A percentile compares a stretch with the other conserved stretches of the same genome.
Evolutionary conservation across 2,329 filamentous ascomycete genomes (phyloP).

Genomic region (Colletotrichum sp.): DNA sequence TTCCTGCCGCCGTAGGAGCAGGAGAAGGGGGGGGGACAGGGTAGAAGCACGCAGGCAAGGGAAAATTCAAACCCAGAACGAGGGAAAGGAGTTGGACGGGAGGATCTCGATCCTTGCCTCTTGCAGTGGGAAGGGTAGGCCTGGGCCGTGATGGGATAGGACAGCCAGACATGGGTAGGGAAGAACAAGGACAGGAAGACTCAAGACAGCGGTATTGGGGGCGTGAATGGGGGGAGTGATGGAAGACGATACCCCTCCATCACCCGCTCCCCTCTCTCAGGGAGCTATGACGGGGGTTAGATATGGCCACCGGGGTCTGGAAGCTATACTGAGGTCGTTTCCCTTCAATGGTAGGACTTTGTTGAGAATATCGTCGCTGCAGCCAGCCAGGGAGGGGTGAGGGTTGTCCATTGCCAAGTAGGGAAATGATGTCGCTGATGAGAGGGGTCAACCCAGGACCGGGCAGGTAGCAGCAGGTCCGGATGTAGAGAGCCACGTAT

Average conservation of each 20-base stretch:
- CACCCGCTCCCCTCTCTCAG: background rate
- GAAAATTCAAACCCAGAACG: background rate
- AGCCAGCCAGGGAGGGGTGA: background rate
- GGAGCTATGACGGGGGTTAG: background rate
- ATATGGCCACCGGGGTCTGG: background rate
- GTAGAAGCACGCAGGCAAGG: background rate
- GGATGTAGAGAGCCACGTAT: background rate
- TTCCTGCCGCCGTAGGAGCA: background rate
- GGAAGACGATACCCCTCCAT: background rate
- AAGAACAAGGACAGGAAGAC: background rate
- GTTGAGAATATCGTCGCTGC: background rate
- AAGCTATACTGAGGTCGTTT: background rate
- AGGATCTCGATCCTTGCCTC: slow-evolving; percentile 14
- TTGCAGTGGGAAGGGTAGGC: background rate
- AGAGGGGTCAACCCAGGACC: background rate
- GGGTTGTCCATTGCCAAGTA: background rate
- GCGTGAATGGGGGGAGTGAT: background rate
- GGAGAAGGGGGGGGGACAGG: background rate
- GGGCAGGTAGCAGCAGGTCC: background rate
- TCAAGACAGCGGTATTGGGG: background rate
- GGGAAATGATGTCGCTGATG: background rate
- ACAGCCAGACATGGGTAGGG: background rate
- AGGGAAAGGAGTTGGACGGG: slow-evolving; percentile 14
- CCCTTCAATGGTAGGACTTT: background rate
- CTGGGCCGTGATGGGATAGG: background rate